Evolutionary conservation across 176 grass and related monocot genomes (phyloP).

Genomic region (Bolboschoenus planiculmis): DNA sequence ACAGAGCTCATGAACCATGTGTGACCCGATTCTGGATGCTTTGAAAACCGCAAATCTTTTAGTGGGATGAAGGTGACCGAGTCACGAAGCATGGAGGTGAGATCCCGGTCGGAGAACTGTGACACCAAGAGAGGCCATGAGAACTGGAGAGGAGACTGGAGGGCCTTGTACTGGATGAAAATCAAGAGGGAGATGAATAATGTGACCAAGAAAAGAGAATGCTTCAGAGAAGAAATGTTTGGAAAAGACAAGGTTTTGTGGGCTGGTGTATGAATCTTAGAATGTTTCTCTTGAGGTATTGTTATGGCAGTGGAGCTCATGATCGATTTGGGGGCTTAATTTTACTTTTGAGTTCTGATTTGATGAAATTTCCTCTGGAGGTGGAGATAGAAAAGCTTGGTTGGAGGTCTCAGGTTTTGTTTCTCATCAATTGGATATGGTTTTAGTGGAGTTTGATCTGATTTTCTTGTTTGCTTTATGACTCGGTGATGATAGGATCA

Average conservation of each 20-base stretch:
- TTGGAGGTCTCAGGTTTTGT: background rate
- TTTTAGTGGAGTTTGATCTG: background rate
- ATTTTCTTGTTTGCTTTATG: background rate
- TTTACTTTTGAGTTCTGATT: background rate
- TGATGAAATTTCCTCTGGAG: background rate
- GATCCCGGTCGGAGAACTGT: background rate
- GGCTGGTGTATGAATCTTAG: background rate
- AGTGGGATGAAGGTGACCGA: constrained; percentile 47
- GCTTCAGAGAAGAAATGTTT: constrained; percentile 18
- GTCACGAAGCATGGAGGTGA: constrained; percentile 22
- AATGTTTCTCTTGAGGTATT: background rate
- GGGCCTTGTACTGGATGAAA: constrained; percentile 26
- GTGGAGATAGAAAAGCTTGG: background rate
- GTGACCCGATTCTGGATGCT: background rate
- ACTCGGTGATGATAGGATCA: background rate
- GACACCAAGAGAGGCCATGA: background rate
- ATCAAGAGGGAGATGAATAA: constrained; percentile 28
- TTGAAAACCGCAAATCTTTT: constrained; percentile 33
- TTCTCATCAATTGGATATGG: background rate
- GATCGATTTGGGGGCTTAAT: background rate
- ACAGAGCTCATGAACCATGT: constrained; percentile 68
- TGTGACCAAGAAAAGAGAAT: constrained; percentile 26
- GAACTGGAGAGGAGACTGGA: constrained; percentile 9
- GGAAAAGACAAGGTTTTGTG: background rate
- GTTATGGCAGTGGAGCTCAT: background rate